Evolutionary conservation across 1,284 basidiomycete species (phyloP), one percentile per base, ranked within the genome.

Genomic region (Moesziomyces parantarcticus): DNA sequence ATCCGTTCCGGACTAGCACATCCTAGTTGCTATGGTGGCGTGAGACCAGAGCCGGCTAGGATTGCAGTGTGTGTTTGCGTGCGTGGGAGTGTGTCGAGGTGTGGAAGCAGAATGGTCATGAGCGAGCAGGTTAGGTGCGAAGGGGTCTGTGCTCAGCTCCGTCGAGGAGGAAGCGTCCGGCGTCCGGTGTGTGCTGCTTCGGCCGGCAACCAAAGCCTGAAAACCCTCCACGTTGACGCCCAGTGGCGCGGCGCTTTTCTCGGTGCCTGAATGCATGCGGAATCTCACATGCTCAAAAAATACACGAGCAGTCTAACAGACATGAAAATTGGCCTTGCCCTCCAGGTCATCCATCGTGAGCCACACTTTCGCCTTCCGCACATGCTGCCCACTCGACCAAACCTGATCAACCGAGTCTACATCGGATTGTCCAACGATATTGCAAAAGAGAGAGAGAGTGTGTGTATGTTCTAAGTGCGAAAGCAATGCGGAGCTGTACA

Each of bases 141-240:
- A n/a, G n/a, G 47, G 47, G 47, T 49, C 47, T 49, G 47, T 49
- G 47, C 47, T 48, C 46, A 26, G 42, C 23, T 0, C 13, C 14
- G 43, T 14, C 2, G 21, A 45, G 43, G 16, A n/a, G n/a, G n/a
- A n/a, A n/a, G n/a, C n/a, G n/a, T n/a, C n/a, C n/a, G n/a, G n/a
- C n/a, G 14, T 25, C 22, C 18, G 36, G 36, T 18, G 36, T 5
- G 36, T 39, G 36, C 36, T 8, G 16, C 36, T 39, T 39, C 36
- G 16, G 18, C 16, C 36, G 36, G 3, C 36, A 5, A 39, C 36
- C 16, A 14, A 39, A 8, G 16, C 36, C 36, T n/a, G 14, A 16
- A 39, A 39, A 18, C 11, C 36, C 36, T 39, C 36, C 36, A 39
- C 36, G 36, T 39, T 39, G 16, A 36, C 36, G 16, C 18, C 18